A percentile compares a stretch with the other conserved stretches of the same genome.
Conservation (phyloP, 305 asterid species). For the Plantago coronopus region DNA sequence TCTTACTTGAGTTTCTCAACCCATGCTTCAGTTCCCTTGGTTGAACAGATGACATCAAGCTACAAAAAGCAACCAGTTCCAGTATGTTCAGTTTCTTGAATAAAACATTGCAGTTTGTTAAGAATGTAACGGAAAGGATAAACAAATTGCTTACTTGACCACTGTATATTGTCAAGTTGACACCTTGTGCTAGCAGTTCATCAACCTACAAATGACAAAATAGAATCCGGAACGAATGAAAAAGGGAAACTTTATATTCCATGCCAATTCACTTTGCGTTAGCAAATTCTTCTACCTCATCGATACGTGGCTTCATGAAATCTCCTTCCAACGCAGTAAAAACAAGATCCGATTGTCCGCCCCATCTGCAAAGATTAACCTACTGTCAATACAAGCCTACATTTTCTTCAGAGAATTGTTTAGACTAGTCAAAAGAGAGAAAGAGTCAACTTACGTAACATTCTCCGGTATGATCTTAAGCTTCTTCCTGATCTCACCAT, state of each 20-base stretch:
- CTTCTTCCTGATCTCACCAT: conserved; percentile 67
- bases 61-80: conserved; percentile 26
- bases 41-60: conserved; percentile 88
- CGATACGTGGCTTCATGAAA: conserved; percentile 85
- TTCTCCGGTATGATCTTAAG: conserved; percentile 64
- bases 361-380: conserved; percentile 53
- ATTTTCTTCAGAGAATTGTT: no score
- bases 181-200: conserved; percentile 74
- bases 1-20: conserved; percentile 81
- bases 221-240: no score
- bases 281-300: conserved; percentile 45
- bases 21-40: conserved; percentile 93
- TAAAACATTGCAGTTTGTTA: not conserved
- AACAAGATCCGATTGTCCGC: conserved; percentile 58
- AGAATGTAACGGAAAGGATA: not conserved
- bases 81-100: conserved; percentile 1
- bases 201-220: conserved; percentile 50
- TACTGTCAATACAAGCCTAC: no score
- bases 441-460: conserved; percentile 45
- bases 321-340: conserved; percentile 60
- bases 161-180: conserved; percentile 68
- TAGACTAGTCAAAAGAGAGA: not conserved
- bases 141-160: conserved; percentile 66
- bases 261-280: not conserved
- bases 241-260: not conserved